Conservation (phyloP, 208 protist species). For the Sergeia podlipaevii region DNA sequence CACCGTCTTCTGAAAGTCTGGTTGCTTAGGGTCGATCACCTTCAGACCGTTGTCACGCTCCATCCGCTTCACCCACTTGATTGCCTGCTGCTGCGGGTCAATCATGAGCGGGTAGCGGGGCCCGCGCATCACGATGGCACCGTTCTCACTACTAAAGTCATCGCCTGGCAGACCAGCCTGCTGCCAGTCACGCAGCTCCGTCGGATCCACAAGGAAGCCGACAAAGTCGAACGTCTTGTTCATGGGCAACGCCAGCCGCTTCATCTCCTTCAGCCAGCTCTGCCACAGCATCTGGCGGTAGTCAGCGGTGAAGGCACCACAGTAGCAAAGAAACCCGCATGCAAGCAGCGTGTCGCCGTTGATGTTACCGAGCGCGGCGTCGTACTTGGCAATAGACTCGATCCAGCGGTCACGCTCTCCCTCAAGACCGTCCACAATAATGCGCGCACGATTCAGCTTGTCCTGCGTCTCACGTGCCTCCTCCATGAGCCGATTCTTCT, state of each 20-base stretch:
- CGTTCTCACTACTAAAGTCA: conserved; percentile 97
- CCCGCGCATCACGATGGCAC: conserved; percentile 94
- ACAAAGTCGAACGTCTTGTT: conserved; percentile 90
- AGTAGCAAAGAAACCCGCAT: conserved; percentile 97
- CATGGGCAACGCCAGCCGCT: conserved; percentile 77
- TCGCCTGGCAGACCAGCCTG: conserved; percentile 96
- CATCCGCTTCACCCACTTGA: conserved; percentile 98
- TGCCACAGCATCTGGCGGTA: conserved; percentile 92
- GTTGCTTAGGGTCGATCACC: conserved; percentile 94
- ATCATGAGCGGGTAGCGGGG: conserved; percentile 98
- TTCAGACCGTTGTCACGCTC: conserved; percentile 92
- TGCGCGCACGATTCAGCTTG: conserved; percentile 96
- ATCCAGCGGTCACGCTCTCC: conserved; percentile 97
- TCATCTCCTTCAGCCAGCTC: conserved; percentile 91
- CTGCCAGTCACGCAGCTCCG: conserved; percentile 97
- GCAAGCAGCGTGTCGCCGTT: conserved; percentile 96
- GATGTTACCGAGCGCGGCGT: conserved; percentile 87
- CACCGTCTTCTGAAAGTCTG: conserved; percentile 94
- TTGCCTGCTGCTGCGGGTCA: conserved; percentile 99
- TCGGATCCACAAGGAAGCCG: conserved; percentile 94
- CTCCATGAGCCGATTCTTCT: conserved; percentile 92
- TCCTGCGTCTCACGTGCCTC: conserved; percentile 94
- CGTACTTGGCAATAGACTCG: conserved; percentile 90
- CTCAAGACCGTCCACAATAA: conserved; percentile 96
- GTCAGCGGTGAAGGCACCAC: conserved; percentile 95